Evolutionary conservation across 192 early-diverging fungal genomes (phyloP).

Genomic region (Entomortierella chlamydospora): DNA sequence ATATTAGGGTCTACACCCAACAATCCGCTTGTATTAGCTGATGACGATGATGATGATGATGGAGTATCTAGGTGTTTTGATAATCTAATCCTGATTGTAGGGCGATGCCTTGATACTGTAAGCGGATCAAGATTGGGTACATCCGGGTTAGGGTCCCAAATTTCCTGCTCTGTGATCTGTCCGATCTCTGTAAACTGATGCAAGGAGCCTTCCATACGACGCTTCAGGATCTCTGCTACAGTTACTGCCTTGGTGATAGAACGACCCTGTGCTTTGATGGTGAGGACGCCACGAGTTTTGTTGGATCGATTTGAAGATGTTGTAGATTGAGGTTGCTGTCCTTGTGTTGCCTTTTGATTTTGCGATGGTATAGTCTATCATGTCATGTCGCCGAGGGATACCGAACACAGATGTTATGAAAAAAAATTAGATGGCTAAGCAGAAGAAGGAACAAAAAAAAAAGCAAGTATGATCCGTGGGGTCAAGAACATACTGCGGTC

Average conservation of each 20-base stretch:
- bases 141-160: conserved; percentile 50
- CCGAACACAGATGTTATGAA: neutral
- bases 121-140: conserved; percentile 35
- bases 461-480: neutral
- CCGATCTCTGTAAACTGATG: conserved; percentile 69
- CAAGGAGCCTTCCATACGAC: conserved; percentile 60
- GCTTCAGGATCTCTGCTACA: conserved; percentile 74
- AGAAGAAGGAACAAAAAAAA: neutral
- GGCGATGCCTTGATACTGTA: conserved; percentile 36
- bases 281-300: conserved; percentile 31
- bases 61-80: conserved; percentile 21
- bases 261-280: conserved; percentile 58
- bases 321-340: neutral
- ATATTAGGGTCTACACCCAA: conserved; percentile 17
- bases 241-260: conserved; percentile 73
- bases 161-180: conserved; percentile 41
- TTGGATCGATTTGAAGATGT: conserved; percentile 1
- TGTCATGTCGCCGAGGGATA: neutral
- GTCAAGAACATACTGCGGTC: neutral
- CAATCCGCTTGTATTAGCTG: neutral
- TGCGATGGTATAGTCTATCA: neutral
- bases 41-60: neutral
- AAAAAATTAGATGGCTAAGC: neutral
- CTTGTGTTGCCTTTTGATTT: neutral
- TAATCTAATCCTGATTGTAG: conserved; percentile 42